Evolutionary conservation across 73 alveolate species (phyloP).

Genomic region (Breviolum minutum): DNA sequence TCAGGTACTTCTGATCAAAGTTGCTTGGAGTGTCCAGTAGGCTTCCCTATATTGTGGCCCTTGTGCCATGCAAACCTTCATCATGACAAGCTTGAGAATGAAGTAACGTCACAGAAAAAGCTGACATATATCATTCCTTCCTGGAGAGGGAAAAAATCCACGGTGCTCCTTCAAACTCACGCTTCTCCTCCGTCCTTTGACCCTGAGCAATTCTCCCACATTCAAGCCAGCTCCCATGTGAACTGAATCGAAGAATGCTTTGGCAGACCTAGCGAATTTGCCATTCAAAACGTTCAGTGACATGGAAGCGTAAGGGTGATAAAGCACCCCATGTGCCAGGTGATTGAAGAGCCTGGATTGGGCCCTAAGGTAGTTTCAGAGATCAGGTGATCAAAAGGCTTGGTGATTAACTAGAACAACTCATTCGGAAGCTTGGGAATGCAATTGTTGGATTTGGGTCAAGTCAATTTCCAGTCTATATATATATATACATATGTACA

Average conservation of each 20-base stretch:
- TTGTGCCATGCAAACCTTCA: background rate
- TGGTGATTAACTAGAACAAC: too few species aligned
- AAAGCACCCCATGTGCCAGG: too few species aligned
- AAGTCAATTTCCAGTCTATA: too few species aligned
- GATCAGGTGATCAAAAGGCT: too few species aligned
- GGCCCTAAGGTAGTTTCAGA: too few species aligned
- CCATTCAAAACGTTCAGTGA: too few species aligned
- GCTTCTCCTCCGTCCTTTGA: background rate
- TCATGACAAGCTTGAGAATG: background rate
- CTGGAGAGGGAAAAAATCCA: background rate
- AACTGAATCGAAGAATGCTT: constrained; percentile 8
- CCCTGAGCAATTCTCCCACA: constrained; percentile 30
- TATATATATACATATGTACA: too few species aligned
- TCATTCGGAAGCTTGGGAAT: background rate
- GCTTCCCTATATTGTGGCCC: background rate
- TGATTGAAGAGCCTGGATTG: too few species aligned
- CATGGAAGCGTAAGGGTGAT: too few species aligned
- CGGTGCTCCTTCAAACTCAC: background rate
- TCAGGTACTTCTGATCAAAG: background rate
- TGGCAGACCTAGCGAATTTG: background rate
- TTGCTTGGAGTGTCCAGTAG: too few species aligned
- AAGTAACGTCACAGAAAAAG: too few species aligned
- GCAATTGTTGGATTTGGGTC: background rate
- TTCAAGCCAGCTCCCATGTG: constrained; percentile 64
- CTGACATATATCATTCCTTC: background rate